These are phyloP conservation scores for Cornus controversa DNA, from an alignment of 148 eudicot genomes.

Conservation along the genomic window DNA sequence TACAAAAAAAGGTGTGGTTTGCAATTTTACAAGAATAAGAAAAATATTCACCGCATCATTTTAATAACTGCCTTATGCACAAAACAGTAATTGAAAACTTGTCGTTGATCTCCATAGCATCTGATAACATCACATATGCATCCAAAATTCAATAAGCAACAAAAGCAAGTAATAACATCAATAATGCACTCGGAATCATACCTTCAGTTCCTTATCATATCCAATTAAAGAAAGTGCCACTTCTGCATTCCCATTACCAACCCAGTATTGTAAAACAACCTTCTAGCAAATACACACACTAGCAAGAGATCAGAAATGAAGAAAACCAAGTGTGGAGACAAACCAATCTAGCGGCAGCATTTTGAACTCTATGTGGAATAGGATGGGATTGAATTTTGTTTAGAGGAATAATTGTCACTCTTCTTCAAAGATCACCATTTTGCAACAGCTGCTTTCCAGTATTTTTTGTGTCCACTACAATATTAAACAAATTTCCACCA, in stretches of 20 bases:
- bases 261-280: conserved; percentile 38
- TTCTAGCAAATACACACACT: background rate
- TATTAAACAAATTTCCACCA: conserved; percentile 83
- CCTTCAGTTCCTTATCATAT: conserved; percentile 85
- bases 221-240: conserved; percentile 89
- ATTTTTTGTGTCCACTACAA: conserved; percentile 85
- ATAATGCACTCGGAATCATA: conserved; percentile 20
- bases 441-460: conserved; percentile 89
- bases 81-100: background rate
- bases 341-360: conserved; percentile 79
- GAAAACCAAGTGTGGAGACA: conserved; percentile 14
- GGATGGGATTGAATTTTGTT: conserved; percentile 85
- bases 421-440: conserved; percentile 81
- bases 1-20: background rate
- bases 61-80: background rate
- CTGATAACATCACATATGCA: background rate
- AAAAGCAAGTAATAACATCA: background rate
- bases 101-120: background rate
- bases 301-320: background rate
- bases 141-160: background rate
- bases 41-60: background rate
- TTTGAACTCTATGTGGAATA: conserved; percentile 57
- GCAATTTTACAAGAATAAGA: background rate
- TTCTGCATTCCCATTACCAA: conserved; percentile 89
- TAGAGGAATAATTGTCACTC: conserved; percentile 88